Base-by-base conservation (phyloP, 2,329 filamentous ascomycete species). In the Monosporascus sp. region DNA sequence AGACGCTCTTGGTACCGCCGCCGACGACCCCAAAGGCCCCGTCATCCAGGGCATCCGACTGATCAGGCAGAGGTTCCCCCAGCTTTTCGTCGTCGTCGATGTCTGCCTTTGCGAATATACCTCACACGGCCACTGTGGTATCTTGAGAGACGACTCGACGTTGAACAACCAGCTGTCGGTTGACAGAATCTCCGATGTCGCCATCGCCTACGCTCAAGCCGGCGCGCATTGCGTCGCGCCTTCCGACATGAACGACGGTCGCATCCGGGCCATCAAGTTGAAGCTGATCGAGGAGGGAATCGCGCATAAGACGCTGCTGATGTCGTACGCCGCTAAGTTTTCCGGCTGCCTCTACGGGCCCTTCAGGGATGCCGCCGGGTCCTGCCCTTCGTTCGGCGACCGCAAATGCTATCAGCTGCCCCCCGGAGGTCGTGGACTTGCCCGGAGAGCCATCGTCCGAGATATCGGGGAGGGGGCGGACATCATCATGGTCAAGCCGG, bases 51-150 rank as follows among this genome's bases (percentile, higher is more conserved):
- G 84, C 48, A 97, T 97, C 67, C 88, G 87, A 49, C 80, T 97
- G 31, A 80, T 99, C 53, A 87, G 91, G 62, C 83, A 89, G 60
- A 80, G 85, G 40, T 97, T 97, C 72, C 94, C 94, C 2, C 85
- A 91, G 57, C 81, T 99, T 55, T 97, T 95, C 75, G 90, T 99
- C 64, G 86, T 88, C 61, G 85, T 87, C 55, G 94, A 99, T 69
- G 94, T 99, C 54, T 97, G 94, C 68, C 86, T 99, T 7, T 99
- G 94, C 81, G 94, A 99, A 74, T 99, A 99, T 75, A 99, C 94
- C 1, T 94, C 89, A 7, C 94, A 99, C 71, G 94, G 94, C 45
- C 94, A 99, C 77, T 99, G 94, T 69, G 94, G 94, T 51, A 97
- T 99, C 63, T 80, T 99, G 46, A 85, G 91, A 53, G 91, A 97